phyloP scores from a whole-genome alignment of 2,329 filamentous ascomycete genomes.

The Fusarium tanahbumbuense region DNA sequence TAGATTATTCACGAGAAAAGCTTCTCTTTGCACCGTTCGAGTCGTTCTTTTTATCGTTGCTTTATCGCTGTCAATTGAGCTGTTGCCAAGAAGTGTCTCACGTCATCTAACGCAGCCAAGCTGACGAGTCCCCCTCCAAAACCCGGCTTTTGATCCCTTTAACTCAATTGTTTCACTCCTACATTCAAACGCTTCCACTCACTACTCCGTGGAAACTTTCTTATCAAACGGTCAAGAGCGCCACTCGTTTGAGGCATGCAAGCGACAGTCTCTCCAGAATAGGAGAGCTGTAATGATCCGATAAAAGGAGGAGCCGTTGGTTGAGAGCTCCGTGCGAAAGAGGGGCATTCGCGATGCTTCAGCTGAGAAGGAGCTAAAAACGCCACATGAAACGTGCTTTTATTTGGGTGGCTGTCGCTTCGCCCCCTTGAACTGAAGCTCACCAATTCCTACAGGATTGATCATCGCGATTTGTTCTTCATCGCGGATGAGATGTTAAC shows the following conservation, averaged over 20 bases:
- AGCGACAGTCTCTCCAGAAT: not conserved
- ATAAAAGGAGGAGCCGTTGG: not conserved
- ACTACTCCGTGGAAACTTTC: not conserved
- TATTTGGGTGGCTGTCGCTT: slow-evolving; percentile 18
- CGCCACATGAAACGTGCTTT: slow-evolving; percentile 24
- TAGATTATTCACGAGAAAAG: not conserved
- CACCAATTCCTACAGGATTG: not conserved
- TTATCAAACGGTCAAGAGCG: slow-evolving; percentile 7
- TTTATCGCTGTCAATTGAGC: not conserved
- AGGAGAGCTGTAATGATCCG: not conserved
- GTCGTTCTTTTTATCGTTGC: not conserved
- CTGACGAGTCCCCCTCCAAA: not conserved
- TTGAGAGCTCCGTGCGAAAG: not conserved
- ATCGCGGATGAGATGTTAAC: not conserved
- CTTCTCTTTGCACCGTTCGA: too few species aligned
- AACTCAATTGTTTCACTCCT: not conserved
- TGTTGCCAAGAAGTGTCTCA: not conserved
- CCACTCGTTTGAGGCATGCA: slow-evolving; percentile 1
- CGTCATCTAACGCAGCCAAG: not conserved
- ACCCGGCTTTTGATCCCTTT: not conserved
- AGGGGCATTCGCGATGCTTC: slow-evolving; percentile 5
- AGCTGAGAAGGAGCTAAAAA: slow-evolving; percentile 24
- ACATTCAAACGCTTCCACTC: not conserved
- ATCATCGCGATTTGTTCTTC: not conserved
- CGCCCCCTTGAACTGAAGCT: slow-evolving; percentile 4